phyloP scores from a whole-genome alignment of 148 eudicot species.

The Euryodendron excelsum region DNA sequence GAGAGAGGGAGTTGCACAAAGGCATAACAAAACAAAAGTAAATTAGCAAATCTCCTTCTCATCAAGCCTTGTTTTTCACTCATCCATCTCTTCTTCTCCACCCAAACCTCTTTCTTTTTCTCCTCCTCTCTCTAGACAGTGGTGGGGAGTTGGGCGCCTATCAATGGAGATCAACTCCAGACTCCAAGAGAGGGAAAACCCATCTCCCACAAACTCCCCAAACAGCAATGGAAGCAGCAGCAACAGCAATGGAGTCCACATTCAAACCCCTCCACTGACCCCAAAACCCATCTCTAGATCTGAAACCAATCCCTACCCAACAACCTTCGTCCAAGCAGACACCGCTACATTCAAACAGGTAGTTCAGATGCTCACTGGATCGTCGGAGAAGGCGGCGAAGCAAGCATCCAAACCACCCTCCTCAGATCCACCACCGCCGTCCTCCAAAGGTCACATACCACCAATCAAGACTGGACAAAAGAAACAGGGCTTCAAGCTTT shows the following conservation, averaged over 20 bases:
- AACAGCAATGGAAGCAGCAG: slow-evolving; percentile 29
- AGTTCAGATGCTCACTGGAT: slow-evolving; percentile 92
- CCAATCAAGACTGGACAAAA: slow-evolving; percentile 50
- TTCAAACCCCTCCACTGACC: slow-evolving; percentile 29
- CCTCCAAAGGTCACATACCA: slow-evolving; percentile 40
- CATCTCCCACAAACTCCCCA: slow-evolving; percentile 43
- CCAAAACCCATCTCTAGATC: slow-evolving; percentile 60
- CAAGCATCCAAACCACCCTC: slow-evolving; percentile 17
- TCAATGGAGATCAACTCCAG: slow-evolving; percentile 58
- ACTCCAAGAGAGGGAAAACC: slow-evolving; percentile 38
- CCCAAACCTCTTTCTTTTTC: slow-evolving; percentile 18
- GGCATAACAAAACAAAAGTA: slow-evolving; percentile 5
- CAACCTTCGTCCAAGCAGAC: slow-evolving; percentile 89
- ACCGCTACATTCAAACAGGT: slow-evolving; percentile 77
- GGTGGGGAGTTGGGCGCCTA: background rate
- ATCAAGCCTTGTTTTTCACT: slow-evolving; percentile 34
- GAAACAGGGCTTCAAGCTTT: slow-evolving; percentile 65
- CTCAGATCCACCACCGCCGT: slow-evolving; percentile 18
- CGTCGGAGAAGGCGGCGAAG: slow-evolving; percentile 38
- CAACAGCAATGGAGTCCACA: slow-evolving; percentile 25
- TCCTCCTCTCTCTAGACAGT: slow-evolving; percentile 15
- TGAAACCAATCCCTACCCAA: slow-evolving; percentile 71
- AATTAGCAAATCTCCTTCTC: slow-evolving; percentile 8
- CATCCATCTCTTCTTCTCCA: slow-evolving; percentile 32
- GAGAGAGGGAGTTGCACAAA: background rate